Evolutionary conservation across 352 stramenopile species (phyloP), one percentile per base, ranked within the genome.

Genomic region (Phytophthora constricta): DNA sequence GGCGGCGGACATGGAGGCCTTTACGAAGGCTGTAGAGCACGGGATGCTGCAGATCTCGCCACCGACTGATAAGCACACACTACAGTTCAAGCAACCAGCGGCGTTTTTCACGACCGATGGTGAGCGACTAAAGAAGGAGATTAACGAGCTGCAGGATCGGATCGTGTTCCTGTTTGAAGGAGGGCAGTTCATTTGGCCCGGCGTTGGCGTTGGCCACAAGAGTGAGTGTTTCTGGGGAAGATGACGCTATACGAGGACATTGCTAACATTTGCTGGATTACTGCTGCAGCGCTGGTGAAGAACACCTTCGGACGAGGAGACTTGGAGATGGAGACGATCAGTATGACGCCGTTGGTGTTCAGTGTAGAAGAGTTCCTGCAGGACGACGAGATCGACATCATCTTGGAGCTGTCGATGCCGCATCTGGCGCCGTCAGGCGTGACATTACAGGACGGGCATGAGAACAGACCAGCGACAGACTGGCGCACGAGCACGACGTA

Each of bases 401-500:
- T 92, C 58, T 51, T 92, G 43, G 78, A 91, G 3, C 62, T 92
- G 50, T 91, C 86, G 26, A 74, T 90, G 58, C 65, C 77, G 23
- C 81, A 93, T 45, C 58, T 93, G 26, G 67, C 72, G 20, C 81
- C 85, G 13, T 93, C 85, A 8, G 78, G 70, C 14, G 84, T 94
- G 54, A 80, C 73, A 25, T 72, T 84, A 33, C 74, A 81, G 14
- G 86, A 92, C 52, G 84, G 80, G 16, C 76, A 94, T 53, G 80
- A 89, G 57, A 83, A 83, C 39, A 79, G 81, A 3, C 76, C 84
- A 2, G 72, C 79, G 10, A 91, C 82, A 2, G 80, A 91, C 53
- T 94, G 84, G 86, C 75, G 86, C 43, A 94, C 86, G 31, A 91
- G 80, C 65, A 92, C 82, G 31, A 94, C 80, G 33, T 90, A 91